These are phyloP conservation scores for Stipa capillata DNA, from an alignment of 176 grass and related monocot genomes.

Conservation along the genomic window DNA sequence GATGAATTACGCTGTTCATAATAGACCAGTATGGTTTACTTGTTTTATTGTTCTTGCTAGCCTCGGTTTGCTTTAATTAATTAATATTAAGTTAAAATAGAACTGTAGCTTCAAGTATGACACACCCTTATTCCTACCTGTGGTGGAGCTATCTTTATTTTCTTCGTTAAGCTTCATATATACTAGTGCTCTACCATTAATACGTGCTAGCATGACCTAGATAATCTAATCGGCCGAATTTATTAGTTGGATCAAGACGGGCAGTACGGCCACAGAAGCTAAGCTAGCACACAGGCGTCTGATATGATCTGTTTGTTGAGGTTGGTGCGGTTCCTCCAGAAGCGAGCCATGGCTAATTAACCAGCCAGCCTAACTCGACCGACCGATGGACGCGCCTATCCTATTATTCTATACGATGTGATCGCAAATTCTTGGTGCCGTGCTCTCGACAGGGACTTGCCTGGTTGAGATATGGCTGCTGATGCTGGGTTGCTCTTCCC, in stretches of 20 bases:
- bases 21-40: no score
- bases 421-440: not conserved
- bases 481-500: not conserved
- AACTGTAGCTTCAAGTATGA: constrained; percentile 4
- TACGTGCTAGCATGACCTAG: no score
- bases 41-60: no score
- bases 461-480: not conserved
- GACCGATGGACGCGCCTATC: not conserved
- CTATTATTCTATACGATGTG: not conserved
- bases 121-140: constrained; percentile 7
- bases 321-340: constrained; percentile 22
- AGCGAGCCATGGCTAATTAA: not conserved
- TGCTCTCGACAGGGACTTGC: not conserved
- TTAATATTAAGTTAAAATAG: not conserved
- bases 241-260: no score
- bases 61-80: no score
- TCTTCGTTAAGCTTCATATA: constrained; percentile 18
- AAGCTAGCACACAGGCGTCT: no score
- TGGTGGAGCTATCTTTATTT: not conserved
- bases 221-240: no score
- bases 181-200: no score
- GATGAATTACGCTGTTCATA: no score
- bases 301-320: not conserved
- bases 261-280: no score
- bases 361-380: not conserved